Percentiles rank a stretch among this genome's conserved stretches.
phyloP scores from a whole-genome alignment of 352 stramenopile species.

The Nothophytophthora sp. region DNA sequence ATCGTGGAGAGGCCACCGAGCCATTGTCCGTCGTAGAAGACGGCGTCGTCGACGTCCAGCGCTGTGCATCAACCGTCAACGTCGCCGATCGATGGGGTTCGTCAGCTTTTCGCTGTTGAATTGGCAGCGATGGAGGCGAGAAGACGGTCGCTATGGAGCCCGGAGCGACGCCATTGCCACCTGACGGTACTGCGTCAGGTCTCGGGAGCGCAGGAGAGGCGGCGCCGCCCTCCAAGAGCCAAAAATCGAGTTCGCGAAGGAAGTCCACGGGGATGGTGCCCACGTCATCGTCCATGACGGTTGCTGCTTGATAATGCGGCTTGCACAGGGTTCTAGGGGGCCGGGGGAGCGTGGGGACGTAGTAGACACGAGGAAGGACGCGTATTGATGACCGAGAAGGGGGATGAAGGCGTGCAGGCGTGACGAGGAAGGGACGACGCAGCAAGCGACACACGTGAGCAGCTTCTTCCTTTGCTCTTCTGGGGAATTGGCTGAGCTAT shows the following conservation, averaged over 20 bases:
- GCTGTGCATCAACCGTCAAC: constrained; percentile 8
- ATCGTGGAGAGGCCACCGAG: background rate
- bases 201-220: background rate
- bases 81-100: constrained; percentile 7
- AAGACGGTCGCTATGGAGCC: constrained; percentile 12
- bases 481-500: too few relatives aligned
- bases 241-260: constrained; percentile 31
- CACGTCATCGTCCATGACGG: constrained; percentile 17
- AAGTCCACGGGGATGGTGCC: constrained; percentile 22
- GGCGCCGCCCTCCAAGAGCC: constrained; percentile 12
- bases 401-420: too few relatives aligned
- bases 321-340: background rate
- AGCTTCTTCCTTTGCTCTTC: too few relatives aligned
- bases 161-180: background rate
- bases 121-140: constrained; percentile 4
- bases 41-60: background rate
- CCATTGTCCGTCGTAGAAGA: background rate
- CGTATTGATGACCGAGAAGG: too few relatives aligned
- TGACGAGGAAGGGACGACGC: too few relatives aligned
- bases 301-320: background rate
- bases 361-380: too few relatives aligned
- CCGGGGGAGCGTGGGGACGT: background rate
- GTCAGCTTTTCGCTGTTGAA: background rate
- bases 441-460: too few relatives aligned
- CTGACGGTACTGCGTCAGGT: background rate